Conservation (phyloP, 129 eudicot species). For the Oenanthe sinensis region DNA sequence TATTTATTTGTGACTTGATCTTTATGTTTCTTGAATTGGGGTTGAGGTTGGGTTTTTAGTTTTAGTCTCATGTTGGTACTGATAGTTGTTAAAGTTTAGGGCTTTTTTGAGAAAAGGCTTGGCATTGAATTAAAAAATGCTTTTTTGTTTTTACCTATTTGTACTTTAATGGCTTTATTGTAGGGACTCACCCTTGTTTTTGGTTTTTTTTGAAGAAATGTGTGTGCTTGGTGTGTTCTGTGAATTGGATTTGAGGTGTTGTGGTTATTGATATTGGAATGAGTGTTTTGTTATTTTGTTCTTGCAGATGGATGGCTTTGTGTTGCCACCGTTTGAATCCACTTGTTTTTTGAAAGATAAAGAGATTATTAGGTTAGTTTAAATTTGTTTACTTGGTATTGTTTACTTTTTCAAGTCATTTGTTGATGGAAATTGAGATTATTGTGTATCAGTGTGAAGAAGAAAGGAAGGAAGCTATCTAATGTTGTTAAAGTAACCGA, state of each 20-base stretch:
- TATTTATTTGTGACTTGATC: not conserved
- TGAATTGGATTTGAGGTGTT: not conserved
- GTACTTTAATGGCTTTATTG: not conserved
- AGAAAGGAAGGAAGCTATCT: conserved; percentile 28
- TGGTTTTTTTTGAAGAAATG: not conserved
- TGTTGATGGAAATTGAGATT: conserved; percentile 14
- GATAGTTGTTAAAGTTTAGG: not conserved
- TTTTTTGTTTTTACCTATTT: not conserved
- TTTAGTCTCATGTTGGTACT: not conserved
- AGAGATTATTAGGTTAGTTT: conserved; percentile 72
- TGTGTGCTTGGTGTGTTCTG: not conserved
- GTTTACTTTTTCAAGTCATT: not conserved
- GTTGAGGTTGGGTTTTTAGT: not conserved
- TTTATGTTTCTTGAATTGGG: not conserved
- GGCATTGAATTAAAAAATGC: not conserved
- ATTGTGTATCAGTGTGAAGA: conserved; percentile 47
- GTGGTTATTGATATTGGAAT: not conserved
- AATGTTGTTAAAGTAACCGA: conserved; percentile 32
- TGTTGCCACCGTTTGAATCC: conserved; percentile 80
- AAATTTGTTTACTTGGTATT: conserved; percentile 6
- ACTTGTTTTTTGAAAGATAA: conserved; percentile 66
- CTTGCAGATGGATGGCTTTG: conserved; percentile 88
- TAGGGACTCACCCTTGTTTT: not conserved
- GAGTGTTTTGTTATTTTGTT: conserved; percentile 2
- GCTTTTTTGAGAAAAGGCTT: not conserved